Base-by-base conservation (phyloP, 2,329 filamentous ascomycete genomes). In the Fusarium palustre region DNA sequence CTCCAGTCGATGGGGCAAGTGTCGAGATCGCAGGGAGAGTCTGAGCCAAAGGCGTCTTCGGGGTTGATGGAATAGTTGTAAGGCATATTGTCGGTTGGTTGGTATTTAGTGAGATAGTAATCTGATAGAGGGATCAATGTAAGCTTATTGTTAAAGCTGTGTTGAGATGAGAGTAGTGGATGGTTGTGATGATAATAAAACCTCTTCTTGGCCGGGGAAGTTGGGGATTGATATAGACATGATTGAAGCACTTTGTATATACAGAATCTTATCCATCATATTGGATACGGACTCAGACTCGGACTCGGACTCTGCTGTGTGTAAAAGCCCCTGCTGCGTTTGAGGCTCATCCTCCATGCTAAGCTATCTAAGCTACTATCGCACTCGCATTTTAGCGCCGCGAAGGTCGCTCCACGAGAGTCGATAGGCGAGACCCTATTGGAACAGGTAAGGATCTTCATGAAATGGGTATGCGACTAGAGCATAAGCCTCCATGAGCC, bases 11-110 rank as follows among this genome's bases (percentile, higher is more conserved):
- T 68, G 5, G 81, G 80, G 72, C 85, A 87, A 41, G 78, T 71
- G 13, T 82, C 81, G 31, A 87, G 79, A 18, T 79, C 83, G 75
- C 85, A 87, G 64, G 80, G 84, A 54, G 79, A 75, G 16, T 81
- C 64, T 30, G 81, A 75, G 22, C 85, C 85, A 55, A 86, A 86
- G 64, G 69, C 60, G 47, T 73, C 71, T 18, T 77, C 49, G 42
- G 68, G 74, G 7, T 43, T 41, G 61, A 69, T 56, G 64, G 66
- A 48, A 45, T 69, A 55, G 63, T 65, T 62, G 46, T 69, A 66
- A 39, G 68, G 55, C 75, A 75, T 77, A 7, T 47, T 72, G 67
- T 20, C 13, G 15, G n/a, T 41, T 34, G 49, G 25, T 39, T 39
- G 18, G 11, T 50, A 18, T 20, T 24, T 49, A 54, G 39, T 12